Base-by-base conservation (phyloP, 805 yeast species). In the Candida insectalens region DNA sequence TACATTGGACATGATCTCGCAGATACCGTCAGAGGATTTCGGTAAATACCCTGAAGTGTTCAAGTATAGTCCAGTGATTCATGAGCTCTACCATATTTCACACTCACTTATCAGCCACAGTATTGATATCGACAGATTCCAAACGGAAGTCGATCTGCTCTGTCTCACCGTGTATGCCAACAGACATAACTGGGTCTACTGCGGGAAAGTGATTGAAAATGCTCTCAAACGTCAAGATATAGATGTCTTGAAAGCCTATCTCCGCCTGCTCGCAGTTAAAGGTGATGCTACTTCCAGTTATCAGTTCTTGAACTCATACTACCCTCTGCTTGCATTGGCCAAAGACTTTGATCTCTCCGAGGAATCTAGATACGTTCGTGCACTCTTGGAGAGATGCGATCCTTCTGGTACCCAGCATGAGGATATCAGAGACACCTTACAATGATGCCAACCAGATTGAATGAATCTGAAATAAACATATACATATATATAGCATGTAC, bases 91-190 rank as follows among this genome's bases (percentile, higher is more conserved):
- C 17, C 19, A 35, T 12, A 9, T 36, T 8, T 16, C 33, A 19
- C 19, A 13, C 12, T 12, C 30, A 13, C 13, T 28, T 28, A 21
- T 32, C 19, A 16, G 26, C 28, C 10, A 21, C 26, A 21, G 12
- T 20, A 28, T 29, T 33, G 37, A 32, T 13, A 20, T 5, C 19
- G 12, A 14, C 27, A 27, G 22, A 27, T 31, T 22, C 29, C 34
- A 20, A 30, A 8, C 35, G 23, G 14, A 36, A 30, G 25, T 38
- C 29, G 42, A 45, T 29, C 15, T 42, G 5, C 23, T 43, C 3
- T 36, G 43, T 25, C 17, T 45, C 2, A 33, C 45, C 10, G 33
- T 46, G 15, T 46, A 30, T 26, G 37, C 43, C 5, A 46, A 46
- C 31, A 33, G 41, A 10, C 14, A 25, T 6, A 37, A 43, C 18